Evolutionary conservation across 129 eudicot genomes (phyloP), one percentile per base, ranked within the genome.

Genomic region (Chrysanthemum seticuspe): DNA sequence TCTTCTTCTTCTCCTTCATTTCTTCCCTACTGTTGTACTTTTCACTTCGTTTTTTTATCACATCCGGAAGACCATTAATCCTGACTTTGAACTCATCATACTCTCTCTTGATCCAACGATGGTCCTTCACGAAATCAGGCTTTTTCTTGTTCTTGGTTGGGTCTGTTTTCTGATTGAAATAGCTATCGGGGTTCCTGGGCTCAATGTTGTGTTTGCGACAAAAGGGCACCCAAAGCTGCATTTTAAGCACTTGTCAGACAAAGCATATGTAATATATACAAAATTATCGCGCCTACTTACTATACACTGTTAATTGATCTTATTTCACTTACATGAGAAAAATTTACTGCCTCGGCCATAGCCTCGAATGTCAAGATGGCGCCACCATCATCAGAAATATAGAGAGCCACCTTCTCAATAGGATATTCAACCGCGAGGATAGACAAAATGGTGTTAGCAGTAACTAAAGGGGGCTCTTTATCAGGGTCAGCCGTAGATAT

Each of bases 401-500:
- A 93, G 15, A 84, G 4, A 0, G 98, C 68, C 6, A 84, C 47
- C 80, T 93, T 93, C 78, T 93, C 98, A 40, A 93, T 82, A 0
- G 98, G 98, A 75, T 90, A 93, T 3, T 93, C 98, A 55, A 81
- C 88, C 9, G 96, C 98, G 16, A 93, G 92, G 23, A 93, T 74
- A 3, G 98, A 93, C 16, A 93, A 86, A 51, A 92, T 85, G 4
- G 96, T 92, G 78, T 92, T 92, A 1, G 88, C 95, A 2, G 98
- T 92, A 54, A 93, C 96, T 0, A 93, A 75, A 45, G 97, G 98
- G 2, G 98, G 98, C 54, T 93, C 98, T 68, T 90, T 93, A 12
- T 93, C 98, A 0, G 98, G 97, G 58, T 93, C 98, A 11, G 97
- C 97, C 0, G 98, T 93, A 13, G 98, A 89, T 57, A 93, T 84